These are phyloP conservation scores for Moesziomyces sp. DNA, from an alignment of 1,284 basidiomycete genomes.

Conservation along the genomic window DNA sequence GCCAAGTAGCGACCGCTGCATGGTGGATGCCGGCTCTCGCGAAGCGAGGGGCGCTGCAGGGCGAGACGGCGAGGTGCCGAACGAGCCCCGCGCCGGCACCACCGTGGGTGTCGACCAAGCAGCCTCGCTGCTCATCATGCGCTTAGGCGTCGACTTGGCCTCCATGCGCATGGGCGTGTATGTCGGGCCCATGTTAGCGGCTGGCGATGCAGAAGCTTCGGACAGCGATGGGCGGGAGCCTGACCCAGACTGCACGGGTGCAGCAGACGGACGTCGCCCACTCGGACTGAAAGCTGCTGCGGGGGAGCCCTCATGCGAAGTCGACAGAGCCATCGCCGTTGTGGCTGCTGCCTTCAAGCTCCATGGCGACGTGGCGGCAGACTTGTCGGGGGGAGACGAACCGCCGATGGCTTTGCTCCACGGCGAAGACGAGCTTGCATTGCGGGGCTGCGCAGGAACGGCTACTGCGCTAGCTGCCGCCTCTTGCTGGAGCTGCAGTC, in stretches of 20 bases:
- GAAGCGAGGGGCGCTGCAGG: conserved; percentile 2
- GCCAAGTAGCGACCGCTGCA: conserved; percentile 14
- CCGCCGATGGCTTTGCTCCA: conserved; percentile 23
- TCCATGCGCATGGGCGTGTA: conserved; percentile 46
- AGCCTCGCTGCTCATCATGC: conserved; percentile 35
- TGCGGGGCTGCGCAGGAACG: conserved; percentile 14
- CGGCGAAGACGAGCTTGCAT: conserved; percentile 34
- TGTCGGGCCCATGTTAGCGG: conserved; percentile 43
- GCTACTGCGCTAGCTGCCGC: conserved; percentile 25
- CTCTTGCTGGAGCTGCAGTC: conserved; percentile 46
- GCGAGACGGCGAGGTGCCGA: conserved; percentile 24
- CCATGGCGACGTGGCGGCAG: conserved; percentile 27
- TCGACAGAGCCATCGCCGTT: conserved; percentile 31
- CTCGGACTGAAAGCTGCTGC: conserved; percentile 8
- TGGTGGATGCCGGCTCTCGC: conserved; percentile 20
- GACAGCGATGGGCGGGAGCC: conserved; percentile 14
- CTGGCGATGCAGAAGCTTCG: conserved; percentile 16
- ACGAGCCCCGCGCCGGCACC: conserved; percentile 10
- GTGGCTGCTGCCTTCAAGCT: conserved; percentile 36
- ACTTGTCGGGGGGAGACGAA: conserved; percentile 25
- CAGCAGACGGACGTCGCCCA: conserved; percentile 34
- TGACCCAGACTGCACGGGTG: conserved; percentile 22
- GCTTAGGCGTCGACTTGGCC: conserved; percentile 24
- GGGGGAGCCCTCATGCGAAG: conserved; percentile 33
- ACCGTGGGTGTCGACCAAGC: conserved; percentile 35